phyloP scores from a whole-genome alignment of 805 yeast genomes.

The Candida stauntonica region DNA sequence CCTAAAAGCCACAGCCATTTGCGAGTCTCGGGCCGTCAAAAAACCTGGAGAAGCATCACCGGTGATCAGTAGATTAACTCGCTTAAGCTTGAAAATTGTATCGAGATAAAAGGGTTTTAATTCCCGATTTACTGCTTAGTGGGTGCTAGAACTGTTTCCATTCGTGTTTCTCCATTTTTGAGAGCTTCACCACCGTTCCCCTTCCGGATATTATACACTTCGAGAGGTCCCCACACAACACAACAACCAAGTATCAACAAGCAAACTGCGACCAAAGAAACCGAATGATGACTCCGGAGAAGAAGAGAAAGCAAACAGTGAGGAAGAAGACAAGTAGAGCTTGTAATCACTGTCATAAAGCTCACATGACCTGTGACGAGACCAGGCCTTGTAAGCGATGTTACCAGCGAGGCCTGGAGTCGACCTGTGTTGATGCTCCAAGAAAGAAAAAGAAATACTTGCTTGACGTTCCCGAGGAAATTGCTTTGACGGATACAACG shows the following conservation, averaged over 20 bases:
- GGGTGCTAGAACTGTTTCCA: no score
- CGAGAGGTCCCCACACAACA: background rate
- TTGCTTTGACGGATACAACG: background rate
- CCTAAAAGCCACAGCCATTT: slow-evolving; percentile 2
- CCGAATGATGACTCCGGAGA: background rate
- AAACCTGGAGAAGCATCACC: slow-evolving; percentile 11
- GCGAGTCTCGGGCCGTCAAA: slow-evolving; percentile 13
- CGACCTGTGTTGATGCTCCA: slow-evolving; percentile 83
- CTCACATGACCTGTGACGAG: slow-evolving; percentile 90
- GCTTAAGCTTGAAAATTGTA: no score
- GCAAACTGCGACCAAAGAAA: no score
- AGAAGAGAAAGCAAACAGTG: slow-evolving; percentile 24
- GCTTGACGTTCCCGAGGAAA: slow-evolving; percentile 43
- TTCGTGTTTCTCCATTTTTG: no score
- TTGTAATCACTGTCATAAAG: slow-evolving; percentile 84
- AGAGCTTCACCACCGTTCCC: no score
- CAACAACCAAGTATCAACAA: no score
- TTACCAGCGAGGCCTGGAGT: slow-evolving; percentile 58
- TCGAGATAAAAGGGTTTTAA: no score
- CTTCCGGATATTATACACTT: no score
- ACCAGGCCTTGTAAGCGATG: slow-evolving; percentile 81
- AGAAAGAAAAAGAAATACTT: slow-evolving; percentile 81
- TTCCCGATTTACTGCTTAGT: no score
- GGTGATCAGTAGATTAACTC: background rate
- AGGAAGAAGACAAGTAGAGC: slow-evolving; percentile 79